Percentiles rank a stretch among this genome's conserved stretches.
These are phyloP conservation scores for Xenoacremonium recifei DNA, from an alignment of 2,329 filamentous ascomycete genomes.

Conservation along the genomic window DNA sequence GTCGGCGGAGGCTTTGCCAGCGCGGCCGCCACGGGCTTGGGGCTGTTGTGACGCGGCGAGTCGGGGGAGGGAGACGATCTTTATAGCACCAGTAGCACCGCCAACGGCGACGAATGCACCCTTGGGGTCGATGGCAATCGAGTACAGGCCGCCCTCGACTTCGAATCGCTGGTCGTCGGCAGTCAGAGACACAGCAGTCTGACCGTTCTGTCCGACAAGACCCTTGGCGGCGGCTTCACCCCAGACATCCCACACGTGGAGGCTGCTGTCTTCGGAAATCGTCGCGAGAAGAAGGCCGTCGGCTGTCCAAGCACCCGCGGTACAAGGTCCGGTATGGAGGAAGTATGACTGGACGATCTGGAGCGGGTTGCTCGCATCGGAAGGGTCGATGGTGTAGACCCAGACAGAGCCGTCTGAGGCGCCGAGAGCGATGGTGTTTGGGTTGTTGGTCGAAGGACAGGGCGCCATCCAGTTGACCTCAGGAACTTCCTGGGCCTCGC, in stretches of 20 bases:
- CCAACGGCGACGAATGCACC: slow-evolving; percentile 81
- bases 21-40: slow-evolving; percentile 23
- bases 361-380: slow-evolving; percentile 59
- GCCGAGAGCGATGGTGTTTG: slow-evolving; percentile 83
- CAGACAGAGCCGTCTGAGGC: slow-evolving; percentile 90
- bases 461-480: slow-evolving; percentile 89
- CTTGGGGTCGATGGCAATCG: slow-evolving; percentile 77
- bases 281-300: slow-evolving; percentile 86
- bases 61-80: slow-evolving; percentile 80
- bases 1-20: slow-evolving; percentile 35
- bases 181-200: slow-evolving; percentile 74
- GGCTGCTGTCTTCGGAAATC: slow-evolving; percentile 81
- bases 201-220: slow-evolving; percentile 50
- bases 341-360: slow-evolving; percentile 91
- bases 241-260: slow-evolving; percentile 93
- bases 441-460: slow-evolving; percentile 68
- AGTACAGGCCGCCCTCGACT: slow-evolving; percentile 89
- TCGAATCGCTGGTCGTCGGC: slow-evolving; percentile 84
- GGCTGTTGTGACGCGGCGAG: slow-evolving; percentile 32
- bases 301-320: slow-evolving; percentile 85
- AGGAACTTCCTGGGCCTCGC: slow-evolving; percentile 83
- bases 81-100: slow-evolving; percentile 82
- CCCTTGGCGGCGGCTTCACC: slow-evolving; percentile 66
- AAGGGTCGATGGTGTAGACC: slow-evolving; percentile 83
- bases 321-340: slow-evolving; percentile 81